Evolutionary conservation across 345 rosid species (phyloP), one percentile per base, ranked within the genome.

Genomic region (Salix koriyanagi): DNA sequence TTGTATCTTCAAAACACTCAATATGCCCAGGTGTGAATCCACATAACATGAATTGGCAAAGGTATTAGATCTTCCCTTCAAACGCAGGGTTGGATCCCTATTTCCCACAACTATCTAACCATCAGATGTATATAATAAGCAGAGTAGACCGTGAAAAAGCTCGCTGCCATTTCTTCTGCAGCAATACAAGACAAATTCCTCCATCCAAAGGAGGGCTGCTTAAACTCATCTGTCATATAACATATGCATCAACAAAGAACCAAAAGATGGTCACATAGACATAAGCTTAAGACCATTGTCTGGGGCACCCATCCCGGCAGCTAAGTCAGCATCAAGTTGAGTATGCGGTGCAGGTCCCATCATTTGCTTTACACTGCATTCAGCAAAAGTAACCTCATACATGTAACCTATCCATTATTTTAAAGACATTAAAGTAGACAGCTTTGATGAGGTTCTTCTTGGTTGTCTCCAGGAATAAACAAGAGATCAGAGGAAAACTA

Each of bases 271-370:
- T 89, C 85, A 91, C 61, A 78, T 54, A 0, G 90, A 70, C 93
- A 89, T 89, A 72, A 95, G 88, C 83, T 87, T 89, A 16, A 91
- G 90, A 25, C 99, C 99, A 86, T 91, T 91, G 75, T 96, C 97
- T 0, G 99, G 99, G 91, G 86, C 89, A 36, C 98, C 99, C 99
- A 90, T 93, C 82, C 98, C 99, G 72, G 83, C 93, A 11, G 99
- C 98, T 76, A 92, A 87, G 19, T 93, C 98, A 10, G 99, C 98
- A 82, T 95, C 97, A 5, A 95, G 94, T 80, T 95, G 98, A 13
- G 96, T 83, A 76, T 95, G 98, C 14, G 99, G 99, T 21, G 94
- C 94, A 36, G 87, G 88, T 71, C 97, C 96, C 28, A 71, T 75
- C 98, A 95, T 86, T 62, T 76, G 83, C 90, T 93, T 95, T 79